phyloP scores from a whole-genome alignment of 345 rosid genomes.

The Trapa incisa region DNA sequence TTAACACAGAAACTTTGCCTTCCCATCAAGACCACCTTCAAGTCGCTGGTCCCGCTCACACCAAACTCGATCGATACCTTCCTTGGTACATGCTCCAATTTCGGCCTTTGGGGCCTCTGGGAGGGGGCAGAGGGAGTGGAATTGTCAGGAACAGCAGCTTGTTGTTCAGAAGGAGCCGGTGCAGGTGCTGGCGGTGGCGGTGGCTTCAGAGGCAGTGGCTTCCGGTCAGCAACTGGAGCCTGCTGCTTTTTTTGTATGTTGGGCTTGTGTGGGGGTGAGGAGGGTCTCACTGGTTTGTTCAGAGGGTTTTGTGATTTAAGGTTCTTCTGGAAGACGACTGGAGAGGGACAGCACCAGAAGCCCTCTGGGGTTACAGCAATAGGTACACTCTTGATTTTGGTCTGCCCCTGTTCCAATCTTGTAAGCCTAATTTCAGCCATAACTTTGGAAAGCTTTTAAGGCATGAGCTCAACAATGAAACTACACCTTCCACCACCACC shows the following conservation, averaged over 20 bases:
- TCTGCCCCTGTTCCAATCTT: constrained; percentile 64
- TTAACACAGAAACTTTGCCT: constrained; percentile 95
- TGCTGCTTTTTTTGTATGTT: constrained; percentile 41
- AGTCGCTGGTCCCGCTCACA: constrained; percentile 74
- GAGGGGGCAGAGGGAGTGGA: constrained; percentile 27
- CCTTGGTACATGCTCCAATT: constrained; percentile 66
- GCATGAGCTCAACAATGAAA: constrained; percentile 8
- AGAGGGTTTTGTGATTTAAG: constrained; percentile 48
- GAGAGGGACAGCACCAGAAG: constrained; percentile 98
- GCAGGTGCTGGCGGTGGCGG: constrained; percentile 1
- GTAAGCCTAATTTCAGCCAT: constrained; percentile 84
- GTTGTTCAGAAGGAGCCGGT: constrained; percentile 41
- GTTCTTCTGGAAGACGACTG: constrained; percentile 81
- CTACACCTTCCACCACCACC: not conserved
- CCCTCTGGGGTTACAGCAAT: constrained; percentile 98
- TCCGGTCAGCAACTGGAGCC: not conserved
- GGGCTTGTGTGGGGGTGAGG: constrained; percentile 50
- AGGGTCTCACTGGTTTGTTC: constrained; percentile 43
- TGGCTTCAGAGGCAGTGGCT: constrained; percentile 17
- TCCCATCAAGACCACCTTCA: constrained; percentile 73
- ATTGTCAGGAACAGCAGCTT: constrained; percentile 18
- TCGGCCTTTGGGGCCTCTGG: constrained; percentile 58
- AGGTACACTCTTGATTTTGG: constrained; percentile 81
- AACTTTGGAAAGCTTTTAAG: constrained; percentile 12
- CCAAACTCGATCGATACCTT: constrained; percentile 95